A percentile compares a stretch with the other conserved stretches of the same genome.
These are phyloP conservation scores for Nakaseomyces glabratus DNA, from an alignment of 1,139 yeast genomes.

Conservation along the genomic window DNA sequence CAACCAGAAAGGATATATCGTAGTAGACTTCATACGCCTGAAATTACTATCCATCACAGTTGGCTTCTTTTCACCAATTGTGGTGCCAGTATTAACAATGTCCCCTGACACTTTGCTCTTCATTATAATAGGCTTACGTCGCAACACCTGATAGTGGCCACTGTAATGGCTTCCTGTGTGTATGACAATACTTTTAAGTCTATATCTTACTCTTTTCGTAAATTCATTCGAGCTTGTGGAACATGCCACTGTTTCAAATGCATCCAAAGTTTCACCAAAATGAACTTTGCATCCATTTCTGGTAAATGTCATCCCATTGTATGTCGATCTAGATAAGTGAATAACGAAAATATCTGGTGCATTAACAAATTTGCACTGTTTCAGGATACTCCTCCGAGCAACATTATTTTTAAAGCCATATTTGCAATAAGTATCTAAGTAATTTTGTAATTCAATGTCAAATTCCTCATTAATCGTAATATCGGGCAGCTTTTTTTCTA, in stretches of 20 bases:
- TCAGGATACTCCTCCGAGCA: conserved; percentile 56
- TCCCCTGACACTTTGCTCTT: conserved; percentile 39
- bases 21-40: conserved; percentile 5
- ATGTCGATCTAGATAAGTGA: conserved; percentile 77
- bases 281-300: conserved; percentile 70
- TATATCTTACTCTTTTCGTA: conserved; percentile 40
- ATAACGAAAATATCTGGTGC: conserved; percentile 66
- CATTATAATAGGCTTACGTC: conserved; percentile 55
- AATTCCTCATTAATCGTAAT: conserved; percentile 58
- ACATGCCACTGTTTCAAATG: conserved; percentile 35
- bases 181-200: conserved; percentile 61
- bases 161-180: conserved; percentile 85
- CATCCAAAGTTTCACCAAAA: conserved; percentile 49
- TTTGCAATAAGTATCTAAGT: conserved; percentile 39
- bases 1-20: conserved; percentile 71
- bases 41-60: background rate
- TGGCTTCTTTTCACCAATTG: conserved; percentile 8
- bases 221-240: too few species aligned
- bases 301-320: conserved; percentile 57
- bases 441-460: conserved; percentile 37
- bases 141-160: conserved; percentile 84
- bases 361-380: conserved; percentile 50
- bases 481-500: conserved; percentile 32
- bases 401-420: conserved; percentile 39
- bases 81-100: conserved; percentile 37